Conservation (phyloP, 257 asterid genomes). For the Gentiana macrophylla region DNA sequence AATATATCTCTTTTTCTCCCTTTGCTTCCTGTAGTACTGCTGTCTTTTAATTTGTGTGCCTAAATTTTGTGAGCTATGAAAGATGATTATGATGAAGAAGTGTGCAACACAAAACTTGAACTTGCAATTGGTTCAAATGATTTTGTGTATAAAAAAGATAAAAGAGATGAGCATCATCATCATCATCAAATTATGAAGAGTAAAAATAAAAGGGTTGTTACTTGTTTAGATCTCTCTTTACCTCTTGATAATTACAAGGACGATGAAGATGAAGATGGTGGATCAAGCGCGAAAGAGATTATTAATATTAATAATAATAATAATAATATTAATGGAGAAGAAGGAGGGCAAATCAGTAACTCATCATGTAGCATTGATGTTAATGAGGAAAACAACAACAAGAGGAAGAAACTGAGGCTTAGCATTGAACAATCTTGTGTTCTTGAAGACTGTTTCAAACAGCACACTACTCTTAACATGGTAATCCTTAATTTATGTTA, state of each 20-base stretch:
- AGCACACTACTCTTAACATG: conserved; percentile 30
- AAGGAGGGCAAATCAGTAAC: conserved; percentile 7
- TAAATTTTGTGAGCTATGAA: conserved; percentile 14
- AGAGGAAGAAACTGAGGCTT: conserved; percentile 49
- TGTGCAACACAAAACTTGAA: conserved; percentile 26
- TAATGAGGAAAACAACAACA: conserved; percentile 10
- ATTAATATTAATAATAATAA: too few relatives aligned
- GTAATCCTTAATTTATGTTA: conserved; percentile 12
- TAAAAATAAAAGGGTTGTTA: conserved; percentile 20
- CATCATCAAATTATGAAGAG: conserved; percentile 6
- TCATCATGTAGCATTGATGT: background rate
- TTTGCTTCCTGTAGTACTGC: background rate
- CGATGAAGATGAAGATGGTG: conserved; percentile 7
- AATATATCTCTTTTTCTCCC: background rate
- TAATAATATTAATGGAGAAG: conserved; percentile 6
- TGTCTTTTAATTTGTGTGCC: background rate
- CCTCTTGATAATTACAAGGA: conserved; percentile 19
- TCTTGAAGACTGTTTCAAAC: conserved; percentile 47
- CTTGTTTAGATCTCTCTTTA: conserved; percentile 39
- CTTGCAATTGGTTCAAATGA: conserved; percentile 27
- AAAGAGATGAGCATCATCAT: background rate
- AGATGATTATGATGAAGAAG: conserved; percentile 13
- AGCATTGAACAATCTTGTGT: conserved; percentile 30
- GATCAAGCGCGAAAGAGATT: conserved; percentile 13
- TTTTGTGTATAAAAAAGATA: conserved; percentile 13